phyloP scores from a whole-genome alignment of 176 grass and related monocot species.

The Avena insularis region DNA sequence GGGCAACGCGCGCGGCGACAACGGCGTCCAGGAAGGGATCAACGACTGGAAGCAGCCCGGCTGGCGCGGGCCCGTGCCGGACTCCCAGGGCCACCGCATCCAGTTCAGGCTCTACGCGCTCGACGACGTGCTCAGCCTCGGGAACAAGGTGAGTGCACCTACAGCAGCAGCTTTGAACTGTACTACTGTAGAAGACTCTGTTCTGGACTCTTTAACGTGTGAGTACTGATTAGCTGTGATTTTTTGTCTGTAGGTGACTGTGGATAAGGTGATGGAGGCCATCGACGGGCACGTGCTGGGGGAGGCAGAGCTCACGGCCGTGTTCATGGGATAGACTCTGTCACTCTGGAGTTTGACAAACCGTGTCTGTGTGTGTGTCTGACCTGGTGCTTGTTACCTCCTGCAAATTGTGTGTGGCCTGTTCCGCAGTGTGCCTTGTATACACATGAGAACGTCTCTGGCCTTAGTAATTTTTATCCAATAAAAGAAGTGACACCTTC shows the following conservation, averaged over 20 bases:
- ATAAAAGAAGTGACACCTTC: conserved; percentile 36
- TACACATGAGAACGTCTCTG: background rate
- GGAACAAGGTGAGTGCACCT: conserved; percentile 60
- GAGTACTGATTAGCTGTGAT: background rate
- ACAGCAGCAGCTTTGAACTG: background rate
- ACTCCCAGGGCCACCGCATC: conserved; percentile 61
- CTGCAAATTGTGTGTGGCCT: background rate
- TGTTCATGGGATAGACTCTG: conserved; percentile 40
- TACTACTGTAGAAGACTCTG: too few relatives aligned
- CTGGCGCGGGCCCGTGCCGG: conserved; percentile 69
- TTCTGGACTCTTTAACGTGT: too few relatives aligned
- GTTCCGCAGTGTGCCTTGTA: background rate
- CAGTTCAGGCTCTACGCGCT: conserved; percentile 83
- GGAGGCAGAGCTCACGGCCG: conserved; percentile 70
- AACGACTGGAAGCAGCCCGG: conserved; percentile 92
- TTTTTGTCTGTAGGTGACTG: conserved; percentile 55
- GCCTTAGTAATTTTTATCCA: conserved; percentile 32
- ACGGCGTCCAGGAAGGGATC: conserved; percentile 72
- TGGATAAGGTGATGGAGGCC: conserved; percentile 71
- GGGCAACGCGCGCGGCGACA: conserved; percentile 25
- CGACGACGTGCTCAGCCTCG: conserved; percentile 68
- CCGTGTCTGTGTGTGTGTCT: background rate
- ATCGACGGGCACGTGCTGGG: conserved; percentile 75
- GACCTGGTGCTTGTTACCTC: background rate
- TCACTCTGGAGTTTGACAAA: background rate